Base-by-base conservation (phyloP, 169 alveolate species). In the Eimeria brunetti region DNA sequence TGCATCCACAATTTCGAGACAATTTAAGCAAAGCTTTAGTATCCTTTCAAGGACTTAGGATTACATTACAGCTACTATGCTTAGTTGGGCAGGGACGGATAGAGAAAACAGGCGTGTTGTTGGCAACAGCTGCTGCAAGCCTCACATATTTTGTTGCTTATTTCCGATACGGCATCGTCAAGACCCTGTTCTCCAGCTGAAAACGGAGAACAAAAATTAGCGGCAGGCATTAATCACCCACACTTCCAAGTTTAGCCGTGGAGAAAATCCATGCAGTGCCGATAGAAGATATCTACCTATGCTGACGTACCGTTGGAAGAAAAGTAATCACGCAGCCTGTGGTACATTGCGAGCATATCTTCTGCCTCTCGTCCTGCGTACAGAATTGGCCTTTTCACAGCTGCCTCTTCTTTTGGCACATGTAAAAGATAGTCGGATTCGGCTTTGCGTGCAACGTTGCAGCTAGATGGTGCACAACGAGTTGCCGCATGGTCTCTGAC, bases 91-190 rank as follows among this genome's bases (percentile, higher is more conserved):
- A 36, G 30, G n/a, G 41, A 38, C 56, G 33, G 33, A 38, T 36
- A 4, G 51, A 38, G 18, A 36, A 73, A 12, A 41, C 83, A 73
- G 33, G 33, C 41, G 14, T 12, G 49, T 18, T 36, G 56, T 73
- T 36, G 83, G n/a, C 33, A 20, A 18, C 0, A 73, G 12, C 12
- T n/a, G 5, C 27, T 49, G 22, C 46, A 67, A 46, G 67, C 0
- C 93, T 49, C 83, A 86, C 93, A 18, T 62, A 86, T 86, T 86
- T 62, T 86, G 30, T 64, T 62, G 83, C 44, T 86, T 36, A 86
- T 33, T 44, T 86, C 93, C 53, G 33, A 41, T 7, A 86, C 16
- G 49, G 83, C 93, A 24, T 41, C 69, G 9, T 24, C 51, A 41
- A 38, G 18, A 1, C 12, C 93, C 60, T 56, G 44, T 30, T 67